Base-by-base conservation (phyloP, 2,329 filamentous ascomycete genomes). In the Clarireedia monteithiana region DNA sequence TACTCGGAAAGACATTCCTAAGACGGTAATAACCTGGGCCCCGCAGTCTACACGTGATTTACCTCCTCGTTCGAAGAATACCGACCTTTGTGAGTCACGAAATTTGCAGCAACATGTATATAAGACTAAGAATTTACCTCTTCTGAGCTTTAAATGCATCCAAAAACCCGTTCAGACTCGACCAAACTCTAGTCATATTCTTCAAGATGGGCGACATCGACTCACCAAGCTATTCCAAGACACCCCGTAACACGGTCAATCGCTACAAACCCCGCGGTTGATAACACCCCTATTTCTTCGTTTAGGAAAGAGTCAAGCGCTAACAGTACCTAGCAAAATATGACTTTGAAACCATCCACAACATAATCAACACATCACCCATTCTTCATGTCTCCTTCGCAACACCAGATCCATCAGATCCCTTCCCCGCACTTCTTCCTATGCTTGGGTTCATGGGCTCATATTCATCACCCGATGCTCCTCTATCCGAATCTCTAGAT, bases 371-470 rank as follows among this genome's bases (percentile, higher is more conserved):
- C 71, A 76, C 77, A 20, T 80, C 81, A n/a, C 83, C 82, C 39
- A 79, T 95, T 50, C 77, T 94, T 15, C 85, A 95, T 72, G 84
- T 95, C 64, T 90, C 89, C 60, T 95, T 95, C 77, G 81, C 78
- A 50, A 75, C 80, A 2, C 74, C 75, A 4, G 72, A 77, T 4
- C 74, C 78, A 0, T 72, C 76, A 46, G 81, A 83, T 53, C 63
- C 61, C 5, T 66, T 66, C 34, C 62, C 63, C 40, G 63, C 60
- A 9, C 84, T 86, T 53, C 77, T 95, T 2, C 90, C 90, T 59
- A 92, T 95, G 89, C 88, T 95, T 64, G 89, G 88, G 51, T 84
- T 88, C 64, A 87, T 94, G 78, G 88, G 83, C 12, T 88, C 84
- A 24, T 94, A 85, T 68, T 73, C 74, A 57, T 73, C 75, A 0